Base-by-base conservation (phyloP, 768 basidiomycete genomes). In the Daedalea quercina region DNA sequence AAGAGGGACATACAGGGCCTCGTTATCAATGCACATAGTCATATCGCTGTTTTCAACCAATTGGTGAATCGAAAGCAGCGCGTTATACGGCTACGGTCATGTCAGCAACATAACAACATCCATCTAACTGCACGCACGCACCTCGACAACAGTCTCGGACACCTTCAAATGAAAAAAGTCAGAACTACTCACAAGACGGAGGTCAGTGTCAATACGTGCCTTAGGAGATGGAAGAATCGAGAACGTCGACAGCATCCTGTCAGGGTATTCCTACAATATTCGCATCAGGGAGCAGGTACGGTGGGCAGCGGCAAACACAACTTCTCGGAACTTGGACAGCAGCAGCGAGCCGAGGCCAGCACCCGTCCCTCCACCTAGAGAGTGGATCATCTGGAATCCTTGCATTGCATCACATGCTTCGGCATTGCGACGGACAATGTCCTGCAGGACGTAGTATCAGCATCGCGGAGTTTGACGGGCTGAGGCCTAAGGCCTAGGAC, bases 341-440 rank as follows among this genome's bases (percentile, higher is more conserved):
- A 94, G 70, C 41, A 94, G 72, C 52, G 84, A 85, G 35, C 92
- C 92, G 40, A 94, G 68, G 17, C 93, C 93, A 22, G 92, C 82
- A 34, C 92, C 93, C 2, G 90, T 94, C 34, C 93, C 93, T 55
- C 93, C 93, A 33, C 93, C 93, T 17, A 98, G 80, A 17, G 93
- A 92, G 58, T 95, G 92, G 9, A 93, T 68, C 44, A 94, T 67
- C 61, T 94, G 92, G 64, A 94, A 92, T 0, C 94, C 94, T 72
- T 98, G 94, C 19, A 97, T 73, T 9, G 84, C 79, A 37, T 98
- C 92, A 60, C 88, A 89, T 1, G 72, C 65, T 65, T 97, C 94
- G 1, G 87, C 75, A 66, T 95, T 88, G 61, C 74, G 80, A 57
- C 94, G 78, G 9, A 92, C 60, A n/a, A 84, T 75, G 42, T 94